Evolutionary conservation across 768 basidiomycete species (phyloP), one percentile per base, ranked within the genome.

Genomic region (Leccinum incarnatum): DNA sequence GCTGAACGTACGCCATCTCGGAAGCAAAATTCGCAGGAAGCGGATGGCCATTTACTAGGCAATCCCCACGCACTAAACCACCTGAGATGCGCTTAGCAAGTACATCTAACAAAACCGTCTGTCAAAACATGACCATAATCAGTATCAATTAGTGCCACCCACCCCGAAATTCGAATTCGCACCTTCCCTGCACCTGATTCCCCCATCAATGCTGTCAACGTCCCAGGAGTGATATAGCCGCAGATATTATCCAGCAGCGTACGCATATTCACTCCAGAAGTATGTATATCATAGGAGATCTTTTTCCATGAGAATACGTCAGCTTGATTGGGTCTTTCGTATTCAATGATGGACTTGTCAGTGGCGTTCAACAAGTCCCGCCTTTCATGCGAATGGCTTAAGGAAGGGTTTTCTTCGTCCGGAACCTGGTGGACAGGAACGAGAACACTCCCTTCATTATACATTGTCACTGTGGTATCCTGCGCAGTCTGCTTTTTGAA

Each of bases 251-350:
- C 74, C 23, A 83, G 72, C 0, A 83, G 68, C 30, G 67, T 73
- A 21, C 81, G 75, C 30, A 84, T 77, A 1, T 57, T 54, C 11
- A 69, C 72, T 36, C 67, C 66, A 0, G 62, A 54, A 46, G 73
- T 65, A 2, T 81, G 79, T 2, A 93, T 85, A 51, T 79, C 79
- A 70, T 94, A 95, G 57, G 78, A 76, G 51, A 93, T 64, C 58
- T 85, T 75, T 54, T 84, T 79, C 91, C 91, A 95, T 1, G 92
- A 90, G 73, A 95, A 94, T 2, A 87, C 75, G 60, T 87, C 79
- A 19, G 69, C 74, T 75, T 3, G 29, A n/a, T 2, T 50, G 17
- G 51, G 27, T 8, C 21, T 45, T 61, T 77, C 79, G 0, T 19
- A 14, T 11, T 34, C 3, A 19, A 47, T 17, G 15, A 37, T 8